Conservation (phyloP, 768 basidiomycete species). For the Multifurca ochricompacta region DNA sequence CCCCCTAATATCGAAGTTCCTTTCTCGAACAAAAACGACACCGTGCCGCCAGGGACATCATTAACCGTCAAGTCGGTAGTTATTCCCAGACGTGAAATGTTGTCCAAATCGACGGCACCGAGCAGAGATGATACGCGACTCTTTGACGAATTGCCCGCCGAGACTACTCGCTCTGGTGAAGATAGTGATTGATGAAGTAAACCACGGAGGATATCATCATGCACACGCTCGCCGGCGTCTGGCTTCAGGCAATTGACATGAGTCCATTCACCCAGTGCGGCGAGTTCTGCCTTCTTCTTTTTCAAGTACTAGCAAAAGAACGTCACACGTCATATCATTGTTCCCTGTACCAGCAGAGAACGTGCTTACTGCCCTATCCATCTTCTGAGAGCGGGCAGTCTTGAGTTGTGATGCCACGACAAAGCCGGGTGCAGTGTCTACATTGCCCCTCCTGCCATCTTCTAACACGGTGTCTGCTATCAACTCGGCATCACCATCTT, state of each 20-base stretch:
- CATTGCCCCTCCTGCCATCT: slow-evolving; percentile 25
- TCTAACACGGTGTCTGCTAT: slow-evolving; percentile 9
- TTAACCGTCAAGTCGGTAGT: slow-evolving; percentile 36
- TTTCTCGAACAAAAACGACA: slow-evolving; percentile 74
- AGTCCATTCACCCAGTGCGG: slow-evolving; percentile 72
- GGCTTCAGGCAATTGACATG: slow-evolving; percentile 68
- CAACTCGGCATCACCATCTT: not conserved
- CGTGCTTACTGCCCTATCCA: slow-evolving; percentile 46
- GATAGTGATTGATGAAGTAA: slow-evolving; percentile 30
- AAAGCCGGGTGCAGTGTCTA: slow-evolving; percentile 36
- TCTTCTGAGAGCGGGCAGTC: slow-evolving; percentile 34
- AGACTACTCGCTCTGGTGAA: slow-evolving; percentile 9
- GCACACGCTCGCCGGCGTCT: slow-evolving; percentile 40
- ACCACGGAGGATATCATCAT: slow-evolving; percentile 57
- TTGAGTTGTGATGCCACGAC: slow-evolving; percentile 58
- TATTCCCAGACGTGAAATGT: slow-evolving; percentile 32
- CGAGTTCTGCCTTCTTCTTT: slow-evolving; percentile 61
- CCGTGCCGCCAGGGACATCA: slow-evolving; percentile 51
- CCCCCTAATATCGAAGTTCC: slow-evolving; percentile 85
- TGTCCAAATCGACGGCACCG: slow-evolving; percentile 42
- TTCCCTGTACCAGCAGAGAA: not conserved
- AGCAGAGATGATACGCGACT: slow-evolving; percentile 31
- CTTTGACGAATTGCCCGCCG: slow-evolving; percentile 15
- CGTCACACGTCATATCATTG: slow-evolving; percentile 13
- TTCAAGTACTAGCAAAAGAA: slow-evolving; percentile 42